Percentiles rank a stretch among this genome's conserved stretches.
These are phyloP conservation scores for Sechiopsis laciniata DNA, from an alignment of 306 rosid species.

Conservation along the genomic window DNA sequence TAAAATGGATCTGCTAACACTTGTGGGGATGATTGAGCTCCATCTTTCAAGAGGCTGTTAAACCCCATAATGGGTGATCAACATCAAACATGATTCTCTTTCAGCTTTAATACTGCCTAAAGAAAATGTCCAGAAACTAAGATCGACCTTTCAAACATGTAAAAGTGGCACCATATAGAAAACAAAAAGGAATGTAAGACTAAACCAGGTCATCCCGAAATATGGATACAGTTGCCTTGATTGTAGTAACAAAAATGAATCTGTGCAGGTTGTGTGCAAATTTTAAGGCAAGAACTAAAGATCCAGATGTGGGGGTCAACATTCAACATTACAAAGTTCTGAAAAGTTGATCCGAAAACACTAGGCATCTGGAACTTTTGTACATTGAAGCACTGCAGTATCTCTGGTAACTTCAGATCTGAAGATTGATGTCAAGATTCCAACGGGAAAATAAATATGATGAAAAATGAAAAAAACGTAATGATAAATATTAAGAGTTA, in stretches of 20 bases:
- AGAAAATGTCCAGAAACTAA: conserved; percentile 18
- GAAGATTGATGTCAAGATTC: conserved; percentile 82
- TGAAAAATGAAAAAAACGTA: conserved; percentile 30
- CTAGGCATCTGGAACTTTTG: conserved; percentile 56
- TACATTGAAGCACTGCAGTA: conserved; percentile 70
- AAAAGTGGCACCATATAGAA: background rate
- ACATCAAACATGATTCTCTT: conserved; percentile 18
- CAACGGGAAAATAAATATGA: conserved; percentile 29
- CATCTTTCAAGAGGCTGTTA: background rate
- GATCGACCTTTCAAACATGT: conserved; percentile 13
- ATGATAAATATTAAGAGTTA: conserved; percentile 26
- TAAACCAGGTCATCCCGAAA: conserved; percentile 23
- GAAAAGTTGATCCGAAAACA: conserved; percentile 71
- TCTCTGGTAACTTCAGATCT: conserved; percentile 91
- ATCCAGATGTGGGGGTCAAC: conserved; percentile 86
- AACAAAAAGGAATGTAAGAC: conserved; percentile 18
- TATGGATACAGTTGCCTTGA: conserved; percentile 40
- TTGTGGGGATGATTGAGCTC: conserved; percentile 1
- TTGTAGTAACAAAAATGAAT: conserved; percentile 76
- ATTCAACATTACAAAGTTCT: conserved; percentile 78
- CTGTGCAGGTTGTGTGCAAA: conserved; percentile 87
- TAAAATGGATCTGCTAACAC: conserved; percentile 17
- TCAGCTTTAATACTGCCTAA: conserved; percentile 15
- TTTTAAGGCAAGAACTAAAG: conserved; percentile 95
- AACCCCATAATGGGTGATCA: conserved; percentile 6